Evolutionary conservation across 768 basidiomycete species (phyloP).

Genomic region (Boletus tylopilopsis): DNA sequence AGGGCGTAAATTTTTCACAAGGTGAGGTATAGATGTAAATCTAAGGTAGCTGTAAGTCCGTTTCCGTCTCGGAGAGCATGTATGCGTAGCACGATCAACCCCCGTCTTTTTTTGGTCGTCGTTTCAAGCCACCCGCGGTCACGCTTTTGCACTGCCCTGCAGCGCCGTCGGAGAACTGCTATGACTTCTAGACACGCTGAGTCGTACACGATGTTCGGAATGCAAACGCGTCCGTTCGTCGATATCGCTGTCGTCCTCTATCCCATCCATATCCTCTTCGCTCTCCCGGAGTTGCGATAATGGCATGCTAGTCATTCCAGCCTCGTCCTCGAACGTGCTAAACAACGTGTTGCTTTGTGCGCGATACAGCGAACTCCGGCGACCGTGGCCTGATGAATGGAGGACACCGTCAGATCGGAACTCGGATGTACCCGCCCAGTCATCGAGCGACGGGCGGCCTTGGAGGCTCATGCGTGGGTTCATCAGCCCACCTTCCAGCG

Average conservation of each 20-base stretch:
- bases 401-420: slow-evolving; percentile 25
- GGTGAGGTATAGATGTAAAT: slow-evolving; percentile 22
- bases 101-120: not conserved
- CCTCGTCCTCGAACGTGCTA: slow-evolving; percentile 61
- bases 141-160: slow-evolving; percentile 26
- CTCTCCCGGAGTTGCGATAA: slow-evolving; percentile 64
- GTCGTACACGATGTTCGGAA: slow-evolving; percentile 24
- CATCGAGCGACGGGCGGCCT: slow-evolving; percentile 77
- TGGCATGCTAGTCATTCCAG: slow-evolving; percentile 37
- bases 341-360: slow-evolving; percentile 67
- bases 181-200: slow-evolving; percentile 47
- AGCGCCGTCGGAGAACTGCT: slow-evolving; percentile 46
- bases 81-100: not conserved
- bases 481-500: slow-evolving; percentile 65
- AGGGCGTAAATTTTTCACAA: slow-evolving; percentile 11
- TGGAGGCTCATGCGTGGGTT: slow-evolving; percentile 78
- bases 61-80: slow-evolving; percentile 17
- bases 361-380: slow-evolving; percentile 63
- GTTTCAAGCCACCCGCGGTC: slow-evolving; percentile 19
- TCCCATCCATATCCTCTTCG: slow-evolving; percentile 47
- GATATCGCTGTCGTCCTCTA: slow-evolving; percentile 43
- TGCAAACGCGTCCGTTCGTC: slow-evolving; percentile 40
- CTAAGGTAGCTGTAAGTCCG: slow-evolving; percentile 29
- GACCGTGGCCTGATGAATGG: slow-evolving; percentile 48
- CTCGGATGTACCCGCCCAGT: slow-evolving; percentile 49